Percentiles rank a stretch among this genome's conserved stretches.
Evolutionary conservation across 208 protist species (phyloP).

Genomic region (Trypanosoma congolense): DNA sequence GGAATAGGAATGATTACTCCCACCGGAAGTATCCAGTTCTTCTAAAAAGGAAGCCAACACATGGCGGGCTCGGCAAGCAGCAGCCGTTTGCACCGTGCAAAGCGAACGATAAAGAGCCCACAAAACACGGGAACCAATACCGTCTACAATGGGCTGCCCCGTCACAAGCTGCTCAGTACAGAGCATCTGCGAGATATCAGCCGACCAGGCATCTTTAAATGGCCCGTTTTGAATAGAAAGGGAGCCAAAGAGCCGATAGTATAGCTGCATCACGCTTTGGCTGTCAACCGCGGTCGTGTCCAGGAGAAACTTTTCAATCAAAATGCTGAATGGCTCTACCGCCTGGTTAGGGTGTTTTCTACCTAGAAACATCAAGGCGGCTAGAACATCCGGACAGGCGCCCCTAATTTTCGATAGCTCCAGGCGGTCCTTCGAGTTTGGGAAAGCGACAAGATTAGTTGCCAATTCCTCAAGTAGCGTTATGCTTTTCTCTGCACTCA

Average conservation of each 20-base stretch:
- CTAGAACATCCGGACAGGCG: constrained; percentile 49
- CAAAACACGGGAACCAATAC: constrained; percentile 46
- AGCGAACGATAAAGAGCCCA: constrained; percentile 71
- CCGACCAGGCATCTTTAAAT: constrained; percentile 17
- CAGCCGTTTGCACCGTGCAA: constrained; percentile 27
- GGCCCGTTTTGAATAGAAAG: constrained; percentile 36
- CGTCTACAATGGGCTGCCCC: constrained; percentile 25
- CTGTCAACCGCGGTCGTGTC: constrained; percentile 25
- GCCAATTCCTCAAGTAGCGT: constrained; percentile 34
- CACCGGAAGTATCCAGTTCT: constrained; percentile 22
- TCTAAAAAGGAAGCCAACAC: constrained; percentile 46
- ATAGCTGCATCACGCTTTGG: constrained; percentile 45
- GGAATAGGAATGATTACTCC: constrained; percentile 25
- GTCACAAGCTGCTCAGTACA: constrained; percentile 34
- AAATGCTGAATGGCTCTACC: constrained; percentile 32
- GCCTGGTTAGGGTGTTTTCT: constrained; percentile 48
- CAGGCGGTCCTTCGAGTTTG: constrained; percentile 25
- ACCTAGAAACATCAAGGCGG: constrained; percentile 38
- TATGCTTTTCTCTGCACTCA: constrained; percentile 6
- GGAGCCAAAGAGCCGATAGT: constrained; percentile 47
- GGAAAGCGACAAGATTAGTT: constrained; percentile 39
- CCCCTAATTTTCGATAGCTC: constrained; percentile 38
- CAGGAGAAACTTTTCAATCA: constrained; percentile 58
- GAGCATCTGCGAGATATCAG: constrained; percentile 38
- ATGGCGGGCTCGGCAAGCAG: constrained; percentile 56